Evolutionary conservation across 495 filamentous ascomycete species (phyloP).

Genomic region (Hypoxylon intermedium): DNA sequence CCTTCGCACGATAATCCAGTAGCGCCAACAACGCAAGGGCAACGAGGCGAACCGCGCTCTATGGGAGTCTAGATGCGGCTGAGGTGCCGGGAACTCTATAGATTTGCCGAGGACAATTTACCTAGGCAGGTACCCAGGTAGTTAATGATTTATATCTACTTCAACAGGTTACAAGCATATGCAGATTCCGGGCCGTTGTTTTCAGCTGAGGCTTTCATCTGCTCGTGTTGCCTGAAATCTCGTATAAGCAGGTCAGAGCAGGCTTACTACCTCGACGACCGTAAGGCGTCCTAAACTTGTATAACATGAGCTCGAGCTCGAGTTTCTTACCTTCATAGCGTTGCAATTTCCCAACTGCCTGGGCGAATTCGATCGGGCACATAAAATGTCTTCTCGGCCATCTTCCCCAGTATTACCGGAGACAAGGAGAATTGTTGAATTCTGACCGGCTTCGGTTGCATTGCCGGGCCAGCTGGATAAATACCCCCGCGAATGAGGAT

Average conservation of each 20-base stretch:
- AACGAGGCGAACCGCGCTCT: neutral
- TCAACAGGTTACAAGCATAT: neutral
- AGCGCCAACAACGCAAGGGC: neutral
- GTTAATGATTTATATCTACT: no score
- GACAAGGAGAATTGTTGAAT: slow-evolving; percentile 9
- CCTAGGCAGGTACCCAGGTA: no score
- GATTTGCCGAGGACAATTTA: slow-evolving; percentile 22
- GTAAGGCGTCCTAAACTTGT: neutral
- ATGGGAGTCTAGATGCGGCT: slow-evolving; percentile 12
- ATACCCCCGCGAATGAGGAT: slow-evolving; percentile 18
- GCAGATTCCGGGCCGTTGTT: slow-evolving; percentile 2
- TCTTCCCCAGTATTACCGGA: slow-evolving; percentile 23
- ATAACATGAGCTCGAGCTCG: neutral
- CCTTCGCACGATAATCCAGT: neutral
- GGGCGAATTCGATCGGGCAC: neutral
- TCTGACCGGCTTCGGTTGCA: slow-evolving; percentile 31
- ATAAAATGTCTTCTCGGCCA: slow-evolving; percentile 1
- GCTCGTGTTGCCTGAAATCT: neutral
- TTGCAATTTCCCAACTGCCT: neutral
- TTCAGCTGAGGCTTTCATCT: slow-evolving; percentile 11
- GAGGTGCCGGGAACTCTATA: slow-evolving; percentile 8
- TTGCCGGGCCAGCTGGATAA: slow-evolving; percentile 27
- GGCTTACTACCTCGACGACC: slow-evolving; percentile 9
- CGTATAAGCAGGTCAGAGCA: slow-evolving; percentile 3
- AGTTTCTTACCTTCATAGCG: neutral